Conservation (phyloP, 2,329 filamentous ascomycete genomes). For the Thermomyces lanuginosus region DNA sequence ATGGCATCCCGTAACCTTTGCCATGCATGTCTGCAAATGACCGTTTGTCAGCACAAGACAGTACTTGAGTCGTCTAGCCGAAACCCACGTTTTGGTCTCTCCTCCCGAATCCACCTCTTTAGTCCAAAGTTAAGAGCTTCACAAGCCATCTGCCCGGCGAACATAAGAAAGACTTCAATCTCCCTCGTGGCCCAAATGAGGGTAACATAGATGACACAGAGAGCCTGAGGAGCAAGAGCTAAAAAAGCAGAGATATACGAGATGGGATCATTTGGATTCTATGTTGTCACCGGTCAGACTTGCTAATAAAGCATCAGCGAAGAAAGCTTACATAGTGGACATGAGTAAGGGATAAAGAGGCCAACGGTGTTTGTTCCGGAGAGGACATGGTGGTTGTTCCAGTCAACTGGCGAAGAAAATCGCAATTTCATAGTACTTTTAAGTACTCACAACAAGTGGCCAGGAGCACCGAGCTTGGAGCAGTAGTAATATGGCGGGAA, state of each 20-base stretch:
- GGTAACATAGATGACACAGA: slow-evolving; percentile 79
- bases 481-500: too few species aligned
- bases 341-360: slow-evolving; percentile 85
- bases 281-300: slow-evolving; percentile 5
- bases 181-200: slow-evolving; percentile 85
- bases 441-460: too few species aligned
- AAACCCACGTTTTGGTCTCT: slow-evolving; percentile 58
- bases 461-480: too few species aligned
- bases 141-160: slow-evolving; percentile 77
- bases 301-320: background rate
- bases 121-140: slow-evolving; percentile 80
- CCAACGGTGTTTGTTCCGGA: slow-evolving; percentile 37
- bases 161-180: slow-evolving; percentile 75
- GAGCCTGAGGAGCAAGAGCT: slow-evolving; percentile 77
- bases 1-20: slow-evolving; percentile 96
- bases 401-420: too few species aligned
- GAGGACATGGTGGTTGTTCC: background rate
- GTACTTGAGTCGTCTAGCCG: background rate
- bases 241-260: slow-evolving; percentile 88
- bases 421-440: too few species aligned
- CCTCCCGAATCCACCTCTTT: slow-evolving; percentile 84
- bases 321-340: slow-evolving; percentile 65
- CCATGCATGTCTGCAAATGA: slow-evolving; percentile 48
- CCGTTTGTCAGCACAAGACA: slow-evolving; percentile 3
- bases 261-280: slow-evolving; percentile 73